phyloP scores from a whole-genome alignment of 2,329 filamentous ascomycete genomes.

The Alternaria triticimaculans region DNA sequence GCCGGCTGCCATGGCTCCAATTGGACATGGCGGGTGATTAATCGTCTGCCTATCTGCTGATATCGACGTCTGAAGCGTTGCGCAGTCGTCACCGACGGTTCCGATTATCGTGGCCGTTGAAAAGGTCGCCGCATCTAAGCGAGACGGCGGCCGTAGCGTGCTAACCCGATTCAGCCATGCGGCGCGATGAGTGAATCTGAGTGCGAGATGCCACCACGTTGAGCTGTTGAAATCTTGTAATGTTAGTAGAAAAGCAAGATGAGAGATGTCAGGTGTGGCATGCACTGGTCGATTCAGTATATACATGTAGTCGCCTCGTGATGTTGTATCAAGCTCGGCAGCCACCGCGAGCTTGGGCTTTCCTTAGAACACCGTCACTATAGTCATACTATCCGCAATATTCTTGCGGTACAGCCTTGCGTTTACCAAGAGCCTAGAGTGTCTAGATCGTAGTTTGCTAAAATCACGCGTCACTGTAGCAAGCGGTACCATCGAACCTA shows the following conservation, averaged over 20 bases:
- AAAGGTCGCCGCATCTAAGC: constrained; percentile 14
- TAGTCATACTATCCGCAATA: not conserved
- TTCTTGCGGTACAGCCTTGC: not conserved
- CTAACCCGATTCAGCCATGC: constrained; percentile 7
- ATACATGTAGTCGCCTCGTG: not conserved
- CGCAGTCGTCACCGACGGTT: constrained; percentile 15
- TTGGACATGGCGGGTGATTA: constrained; percentile 21
- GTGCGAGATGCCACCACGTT: not conserved
- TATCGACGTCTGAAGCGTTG: constrained; percentile 3
- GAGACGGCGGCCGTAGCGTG: constrained; percentile 4
- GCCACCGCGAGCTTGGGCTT: not conserved
- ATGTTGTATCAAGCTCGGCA: not conserved
- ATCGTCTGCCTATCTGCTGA: constrained; percentile 25
- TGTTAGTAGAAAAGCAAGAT: not conserved
- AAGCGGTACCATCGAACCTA: not conserved
- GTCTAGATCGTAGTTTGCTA: not conserved
- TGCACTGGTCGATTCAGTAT: too few species aligned
- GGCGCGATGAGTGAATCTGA: constrained; percentile 6
- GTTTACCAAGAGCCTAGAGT: fast-evolving
- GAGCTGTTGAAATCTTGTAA: not conserved
- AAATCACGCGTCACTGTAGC: too few species aligned
- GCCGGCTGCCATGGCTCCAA: constrained; percentile 35
- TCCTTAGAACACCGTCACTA: not conserved
- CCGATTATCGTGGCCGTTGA: constrained; percentile 5
- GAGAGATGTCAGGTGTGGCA: fast-evolving